These are phyloP conservation scores for Pichia norvegensis DNA, from an alignment of 1,139 yeast genomes.

Conservation along the genomic window DNA sequence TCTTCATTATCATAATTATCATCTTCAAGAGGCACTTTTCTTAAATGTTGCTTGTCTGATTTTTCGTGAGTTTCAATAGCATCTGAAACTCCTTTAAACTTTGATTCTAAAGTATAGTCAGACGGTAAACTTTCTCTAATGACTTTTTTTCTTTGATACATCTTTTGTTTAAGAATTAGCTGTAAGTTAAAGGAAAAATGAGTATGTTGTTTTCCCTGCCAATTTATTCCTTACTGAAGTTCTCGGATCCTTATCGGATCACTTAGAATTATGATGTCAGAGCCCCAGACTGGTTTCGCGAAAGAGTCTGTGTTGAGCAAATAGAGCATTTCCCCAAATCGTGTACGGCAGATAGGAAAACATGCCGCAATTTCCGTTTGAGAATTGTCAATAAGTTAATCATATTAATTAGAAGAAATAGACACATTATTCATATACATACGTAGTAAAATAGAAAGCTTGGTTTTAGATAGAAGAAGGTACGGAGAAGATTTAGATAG, in stretches of 20 bases:
- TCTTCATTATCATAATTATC: background rate
- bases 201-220: no score
- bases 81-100: background rate
- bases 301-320: no score
- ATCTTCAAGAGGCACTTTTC: background rate
- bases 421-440: background rate
- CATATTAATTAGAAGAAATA: background rate
- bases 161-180: no score
- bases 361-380: background rate
- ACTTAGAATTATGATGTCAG: no score
- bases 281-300: no score
- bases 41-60: background rate
- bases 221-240: no score
- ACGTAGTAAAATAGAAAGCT: background rate
- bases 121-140: background rate
- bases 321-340: no score
- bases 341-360: no score
- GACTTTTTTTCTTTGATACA: background rate
- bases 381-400: background rate
- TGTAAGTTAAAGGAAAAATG: no score
- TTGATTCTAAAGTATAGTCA: background rate
- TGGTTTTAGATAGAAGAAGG: background rate
- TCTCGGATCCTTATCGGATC: no score
- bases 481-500: slow-evolving; percentile 8
- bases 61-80: no score